Evolutionary conservation across 352 stramenopile species (phyloP).

Genomic region (Phytophthora sansomeana): DNA sequence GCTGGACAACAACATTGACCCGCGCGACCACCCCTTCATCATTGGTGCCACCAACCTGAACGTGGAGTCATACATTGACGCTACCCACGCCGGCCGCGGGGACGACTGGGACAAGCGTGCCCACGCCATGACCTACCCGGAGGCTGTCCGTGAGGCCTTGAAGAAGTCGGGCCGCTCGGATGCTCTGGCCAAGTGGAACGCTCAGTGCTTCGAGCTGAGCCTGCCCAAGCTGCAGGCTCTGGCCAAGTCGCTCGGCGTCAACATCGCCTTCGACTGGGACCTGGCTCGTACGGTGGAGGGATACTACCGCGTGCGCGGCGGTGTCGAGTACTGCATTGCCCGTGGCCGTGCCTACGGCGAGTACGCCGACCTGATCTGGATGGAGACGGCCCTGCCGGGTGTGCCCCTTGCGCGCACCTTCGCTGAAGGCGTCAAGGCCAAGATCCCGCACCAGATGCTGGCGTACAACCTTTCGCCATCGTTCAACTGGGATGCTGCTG

Average conservation of each 20-base stretch:
- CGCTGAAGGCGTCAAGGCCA: slow-evolving; percentile 92
- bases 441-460: slow-evolving; percentile 96
- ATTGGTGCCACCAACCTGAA: slow-evolving; percentile 94
- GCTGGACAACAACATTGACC: slow-evolving; percentile 98
- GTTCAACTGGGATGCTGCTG: slow-evolving; percentile 99
- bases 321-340: slow-evolving; percentile 98
- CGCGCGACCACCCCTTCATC: slow-evolving; percentile 98
- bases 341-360: slow-evolving; percentile 95
- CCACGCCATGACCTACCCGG: slow-evolving; percentile 96
- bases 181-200: slow-evolving; percentile 88
- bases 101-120: slow-evolving; percentile 93
- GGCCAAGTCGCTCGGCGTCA: slow-evolving; percentile 78
- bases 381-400: slow-evolving; percentile 97
- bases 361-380: slow-evolving; percentile 98
- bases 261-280: slow-evolving; percentile 96
- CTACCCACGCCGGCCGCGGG: slow-evolving; percentile 69
- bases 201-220: slow-evolving; percentile 77
- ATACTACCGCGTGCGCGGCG: slow-evolving; percentile 96
- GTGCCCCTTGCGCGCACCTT: slow-evolving; percentile 96
- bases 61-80: slow-evolving; percentile 88
- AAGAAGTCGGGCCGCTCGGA: slow-evolving; percentile 67
- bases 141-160: slow-evolving; percentile 90
- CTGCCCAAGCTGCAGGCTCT: slow-evolving; percentile 82
- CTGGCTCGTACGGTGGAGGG: slow-evolving; percentile 95
- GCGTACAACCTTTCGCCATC: slow-evolving; percentile 98